Base-by-base conservation (phyloP, 2,329 filamentous ascomycete species). In the Colletotrichum sp. region DNA sequence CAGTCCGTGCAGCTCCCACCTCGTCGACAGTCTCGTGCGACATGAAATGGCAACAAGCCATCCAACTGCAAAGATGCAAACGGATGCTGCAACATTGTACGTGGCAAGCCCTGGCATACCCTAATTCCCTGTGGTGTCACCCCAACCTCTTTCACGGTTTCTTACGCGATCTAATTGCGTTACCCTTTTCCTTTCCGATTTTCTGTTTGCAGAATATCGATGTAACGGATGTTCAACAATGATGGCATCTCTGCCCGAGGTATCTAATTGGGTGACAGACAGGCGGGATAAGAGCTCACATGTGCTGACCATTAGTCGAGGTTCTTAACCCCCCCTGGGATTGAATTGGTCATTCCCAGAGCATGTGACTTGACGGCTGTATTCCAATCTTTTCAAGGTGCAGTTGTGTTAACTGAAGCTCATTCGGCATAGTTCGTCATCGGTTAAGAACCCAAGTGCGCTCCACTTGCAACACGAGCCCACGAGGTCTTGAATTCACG, bases 21-120 rank as follows among this genome's bases (percentile, higher is more conserved):
- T n/a, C 5, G 4, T 12, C 9, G 9, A 48, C 18, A 12, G 9
- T 12, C 18, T 21, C n/a, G 43, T 48, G n/a, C 0, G 6, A 21
- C 9, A 48, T 13, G n/a, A 12, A 3, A 0, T 21, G 38, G 6
- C 0, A 0, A 48, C n/a, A 3, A 48, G 5, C 43, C 0, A 0
- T 3, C n/a, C 43, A 3, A 13, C 18, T n/a, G 18, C 10, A 48
- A 48, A 48, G n/a, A 48, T 48, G 43, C 43, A 48, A 48, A 4
- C 43, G n/a, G 38, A 12, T 12, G 3, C 9, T 48, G 10, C 18
- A 21, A 12, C 38, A 1, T 48, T 12, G 38, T n/a, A 48, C n/a
- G 38, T 12, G 9, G 3, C 38, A 0, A 21, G 38, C 38, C 3
- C 3, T 12, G 38, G 2, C 9, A n/a, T 21, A 13, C 43, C 1